These are phyloP conservation scores for Heliosperma pusillum DNA, from an alignment of 148 eudicot species.

Conservation along the genomic window DNA sequence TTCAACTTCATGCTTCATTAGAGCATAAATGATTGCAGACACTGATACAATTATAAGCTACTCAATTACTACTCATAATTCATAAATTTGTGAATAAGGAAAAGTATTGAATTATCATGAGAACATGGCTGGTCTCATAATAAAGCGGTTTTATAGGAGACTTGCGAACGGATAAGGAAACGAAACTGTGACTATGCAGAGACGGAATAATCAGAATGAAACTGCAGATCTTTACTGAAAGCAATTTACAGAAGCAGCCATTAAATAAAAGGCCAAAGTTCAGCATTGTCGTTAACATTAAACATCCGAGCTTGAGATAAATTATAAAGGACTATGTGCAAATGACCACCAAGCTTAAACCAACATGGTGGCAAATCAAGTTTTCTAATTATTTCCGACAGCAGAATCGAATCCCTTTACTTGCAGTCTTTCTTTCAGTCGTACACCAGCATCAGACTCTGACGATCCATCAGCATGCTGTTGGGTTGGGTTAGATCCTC, in stretches of 20 bases:
- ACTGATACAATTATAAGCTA: too few relatives aligned
- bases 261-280: background rate
- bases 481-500: background rate
- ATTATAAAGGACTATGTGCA: conserved; percentile 17
- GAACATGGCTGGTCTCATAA: too few relatives aligned
- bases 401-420: conserved; percentile 1
- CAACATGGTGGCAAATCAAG: conserved; percentile 18
- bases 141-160: too few relatives aligned
- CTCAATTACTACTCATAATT: too few relatives aligned
- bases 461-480: background rate
- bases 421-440: background rate
- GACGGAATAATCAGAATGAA: background rate
- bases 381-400: background rate
- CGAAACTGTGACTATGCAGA: too few relatives aligned
- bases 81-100: too few relatives aligned
- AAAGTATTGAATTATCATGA: too few relatives aligned
- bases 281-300: conserved; percentile 8
- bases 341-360: conserved; percentile 20
- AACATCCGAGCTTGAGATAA: background rate
- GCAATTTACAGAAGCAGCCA: conserved; percentile 17
- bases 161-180: too few relatives aligned
- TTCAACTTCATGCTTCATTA: too few relatives aligned
- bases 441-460: conserved; percentile 1
- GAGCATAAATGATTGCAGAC: too few relatives aligned
- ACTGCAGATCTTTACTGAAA: conserved; percentile 1